A percentile compares a stretch with the other conserved stretches of the same genome.
Evolutionary conservation across 768 basidiomycete genomes (phyloP).

Genomic region (Pisolithus marmoratus): DNA sequence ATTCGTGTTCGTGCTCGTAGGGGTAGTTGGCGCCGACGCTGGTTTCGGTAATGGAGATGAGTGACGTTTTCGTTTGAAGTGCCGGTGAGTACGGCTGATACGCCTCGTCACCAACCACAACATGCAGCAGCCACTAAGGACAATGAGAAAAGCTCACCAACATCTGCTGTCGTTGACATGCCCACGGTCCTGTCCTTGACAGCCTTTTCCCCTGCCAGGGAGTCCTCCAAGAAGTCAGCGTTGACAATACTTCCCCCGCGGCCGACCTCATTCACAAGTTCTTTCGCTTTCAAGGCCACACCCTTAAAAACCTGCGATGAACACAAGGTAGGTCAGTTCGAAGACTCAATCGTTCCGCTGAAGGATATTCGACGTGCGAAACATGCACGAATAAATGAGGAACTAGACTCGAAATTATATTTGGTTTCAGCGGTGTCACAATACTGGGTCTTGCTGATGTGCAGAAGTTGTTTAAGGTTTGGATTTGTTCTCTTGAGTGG

Average conservation of each 20-base stretch:
- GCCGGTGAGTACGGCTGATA: not conserved
- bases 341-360: conserved; percentile 47
- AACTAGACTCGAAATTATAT: conserved; percentile 51
- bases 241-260: conserved; percentile 9
- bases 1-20: not conserved
- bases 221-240: conserved; percentile 31
- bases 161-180: not conserved
- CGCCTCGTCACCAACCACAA: not conserved
- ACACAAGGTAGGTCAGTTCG: conserved; percentile 48
- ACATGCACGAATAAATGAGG: conserved; percentile 63
- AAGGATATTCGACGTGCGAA: conserved; percentile 53
- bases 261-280: conserved; percentile 17
- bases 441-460: conserved; percentile 17
- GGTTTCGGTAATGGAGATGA: not conserved
- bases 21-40: not conserved
- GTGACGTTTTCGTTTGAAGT: not conserved
- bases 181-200: not conserved
- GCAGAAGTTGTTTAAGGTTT: conserved; percentile 1
- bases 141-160: not conserved
- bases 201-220: conserved; percentile 11
- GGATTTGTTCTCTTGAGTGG: conserved; percentile 3
- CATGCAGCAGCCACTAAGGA: no score
- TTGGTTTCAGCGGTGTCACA: conserved; percentile 30
- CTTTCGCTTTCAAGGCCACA: conserved; percentile 28
- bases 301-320: conserved; percentile 37